Conservation (phyloP, 352 stramenopile genomes). For the Phytophthora fragariae region DNA sequence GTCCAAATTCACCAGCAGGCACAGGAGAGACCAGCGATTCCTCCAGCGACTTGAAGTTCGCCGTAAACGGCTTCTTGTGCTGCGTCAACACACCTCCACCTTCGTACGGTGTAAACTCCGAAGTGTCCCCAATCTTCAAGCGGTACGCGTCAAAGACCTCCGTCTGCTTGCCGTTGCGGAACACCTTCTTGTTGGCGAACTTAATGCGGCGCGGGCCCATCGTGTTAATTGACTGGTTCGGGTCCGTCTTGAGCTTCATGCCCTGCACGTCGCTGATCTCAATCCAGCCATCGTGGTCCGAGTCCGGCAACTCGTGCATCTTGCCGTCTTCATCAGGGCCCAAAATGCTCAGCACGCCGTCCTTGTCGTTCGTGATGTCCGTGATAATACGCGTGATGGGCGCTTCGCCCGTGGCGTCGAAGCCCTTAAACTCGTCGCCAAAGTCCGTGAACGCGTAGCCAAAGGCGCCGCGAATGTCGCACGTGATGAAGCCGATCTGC, state of each 20-base stretch:
- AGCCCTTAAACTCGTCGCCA: conserved; percentile 75
- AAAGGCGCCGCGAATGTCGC: conserved; percentile 80
- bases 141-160: conserved; percentile 88
- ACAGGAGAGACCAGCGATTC: conserved; percentile 74
- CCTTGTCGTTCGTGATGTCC: conserved; percentile 85
- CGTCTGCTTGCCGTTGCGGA: conserved; percentile 86
- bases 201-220: conserved; percentile 78
- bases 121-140: conserved; percentile 85
- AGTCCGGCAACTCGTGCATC: conserved; percentile 91
- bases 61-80: conserved; percentile 83
- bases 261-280: conserved; percentile 87
- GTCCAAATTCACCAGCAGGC: conserved; percentile 70
- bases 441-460: conserved; percentile 87
- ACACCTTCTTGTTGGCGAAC: conserved; percentile 89
- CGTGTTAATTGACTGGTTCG: conserved; percentile 78
- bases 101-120: conserved; percentile 82
- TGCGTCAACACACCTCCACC: conserved; percentile 84
- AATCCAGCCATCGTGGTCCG: conserved; percentile 85
- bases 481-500: conserved; percentile 84
- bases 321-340: conserved; percentile 87
- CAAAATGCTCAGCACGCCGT: conserved; percentile 78
- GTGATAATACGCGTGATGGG: conserved; percentile 90
- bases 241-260: conserved; percentile 70
- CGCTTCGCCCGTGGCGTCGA: conserved; percentile 83
- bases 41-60: conserved; percentile 81